Conservation (phyloP, 1,284 basidiomycete species). For the Pseudozyma sp. region DNA sequence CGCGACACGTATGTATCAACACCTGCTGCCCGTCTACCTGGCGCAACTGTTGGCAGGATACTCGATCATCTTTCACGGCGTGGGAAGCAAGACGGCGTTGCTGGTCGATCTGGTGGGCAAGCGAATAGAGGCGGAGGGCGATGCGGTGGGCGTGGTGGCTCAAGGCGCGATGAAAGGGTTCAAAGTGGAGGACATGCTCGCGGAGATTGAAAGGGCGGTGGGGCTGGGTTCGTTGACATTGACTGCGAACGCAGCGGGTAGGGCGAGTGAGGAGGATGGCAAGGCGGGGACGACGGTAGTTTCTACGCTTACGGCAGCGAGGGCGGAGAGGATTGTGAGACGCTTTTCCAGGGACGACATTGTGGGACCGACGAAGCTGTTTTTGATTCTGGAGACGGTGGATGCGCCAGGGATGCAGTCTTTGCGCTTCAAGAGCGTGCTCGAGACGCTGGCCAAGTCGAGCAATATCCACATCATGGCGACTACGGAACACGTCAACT, state of each 20-base stretch:
- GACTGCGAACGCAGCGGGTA: slow-evolving; percentile 5
- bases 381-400: slow-evolving; percentile 42
- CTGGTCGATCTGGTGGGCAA: slow-evolving; percentile 24
- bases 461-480: slow-evolving; percentile 51
- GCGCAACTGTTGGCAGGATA: slow-evolving; percentile 46
- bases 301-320: slow-evolving; percentile 30
- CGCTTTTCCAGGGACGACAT: slow-evolving; percentile 10
- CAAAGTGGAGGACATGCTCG: slow-evolving; percentile 49
- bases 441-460: slow-evolving; percentile 28
- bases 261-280: slow-evolving; percentile 1
- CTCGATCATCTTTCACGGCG: slow-evolving; percentile 50
- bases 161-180: slow-evolving; percentile 52
- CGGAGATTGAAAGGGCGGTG: slow-evolving; percentile 32
- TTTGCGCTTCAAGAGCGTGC: slow-evolving; percentile 34
- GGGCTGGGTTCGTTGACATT: slow-evolving; percentile 31
- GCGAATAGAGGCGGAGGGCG: slow-evolving; percentile 37
- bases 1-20: slow-evolving; percentile 35
- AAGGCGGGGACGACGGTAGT: slow-evolving; percentile 17
- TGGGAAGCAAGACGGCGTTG: slow-evolving; percentile 37
- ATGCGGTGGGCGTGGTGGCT: slow-evolving; percentile 50
- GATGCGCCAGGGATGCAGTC: slow-evolving; percentile 49
- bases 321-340: slow-evolving; percentile 38
- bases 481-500: slow-evolving; percentile 44
- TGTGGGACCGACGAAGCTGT: slow-evolving; percentile 30
- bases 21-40: slow-evolving; percentile 38